Evolutionary conservation across 1,284 basidiomycete species (phyloP).

Genomic region (Coniferiporia sulphurascens): DNA sequence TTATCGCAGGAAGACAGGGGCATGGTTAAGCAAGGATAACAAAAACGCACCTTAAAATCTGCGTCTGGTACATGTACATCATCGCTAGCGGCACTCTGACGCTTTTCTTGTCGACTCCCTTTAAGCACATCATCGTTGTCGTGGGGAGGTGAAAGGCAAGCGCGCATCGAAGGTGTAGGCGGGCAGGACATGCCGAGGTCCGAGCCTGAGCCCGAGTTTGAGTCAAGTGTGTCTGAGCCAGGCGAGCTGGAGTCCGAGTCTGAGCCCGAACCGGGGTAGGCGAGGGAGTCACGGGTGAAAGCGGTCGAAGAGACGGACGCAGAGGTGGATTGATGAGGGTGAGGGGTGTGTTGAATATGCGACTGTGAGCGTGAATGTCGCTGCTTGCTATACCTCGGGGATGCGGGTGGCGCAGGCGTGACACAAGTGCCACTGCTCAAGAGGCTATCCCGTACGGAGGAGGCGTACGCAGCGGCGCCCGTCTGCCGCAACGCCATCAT

Average conservation of each 20-base stretch:
- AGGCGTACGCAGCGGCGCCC: not conserved
- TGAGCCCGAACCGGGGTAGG: not conserved
- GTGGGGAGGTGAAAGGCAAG: not conserved
- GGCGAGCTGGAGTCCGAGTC: not conserved
- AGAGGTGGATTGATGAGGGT: slow-evolving; percentile 5
- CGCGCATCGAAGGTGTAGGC: not conserved
- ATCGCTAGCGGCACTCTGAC: not conserved
- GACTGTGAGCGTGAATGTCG: not conserved
- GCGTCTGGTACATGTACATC: not conserved
- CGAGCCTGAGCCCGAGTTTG: not conserved
- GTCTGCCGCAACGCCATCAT: not conserved
- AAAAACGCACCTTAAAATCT: not conserved
- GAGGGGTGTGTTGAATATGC: not conserved
- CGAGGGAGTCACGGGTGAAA: not conserved
- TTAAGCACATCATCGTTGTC: not conserved
- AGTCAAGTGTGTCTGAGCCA: not conserved
- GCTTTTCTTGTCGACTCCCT: not conserved
- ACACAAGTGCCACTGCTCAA: not conserved
- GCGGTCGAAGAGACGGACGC: not conserved
- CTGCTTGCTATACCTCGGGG: slow-evolving; percentile 6
- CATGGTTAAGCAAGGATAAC: not conserved
- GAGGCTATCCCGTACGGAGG: not conserved
- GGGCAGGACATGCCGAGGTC: not conserved
- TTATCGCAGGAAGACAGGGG: not conserved
- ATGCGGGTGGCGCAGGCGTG: not conserved